Evolutionary conservation across 2,329 filamentous ascomycete species (phyloP), one percentile per base, ranked within the genome.

Genomic region (Lasiodiplodia hormozganensis): DNA sequence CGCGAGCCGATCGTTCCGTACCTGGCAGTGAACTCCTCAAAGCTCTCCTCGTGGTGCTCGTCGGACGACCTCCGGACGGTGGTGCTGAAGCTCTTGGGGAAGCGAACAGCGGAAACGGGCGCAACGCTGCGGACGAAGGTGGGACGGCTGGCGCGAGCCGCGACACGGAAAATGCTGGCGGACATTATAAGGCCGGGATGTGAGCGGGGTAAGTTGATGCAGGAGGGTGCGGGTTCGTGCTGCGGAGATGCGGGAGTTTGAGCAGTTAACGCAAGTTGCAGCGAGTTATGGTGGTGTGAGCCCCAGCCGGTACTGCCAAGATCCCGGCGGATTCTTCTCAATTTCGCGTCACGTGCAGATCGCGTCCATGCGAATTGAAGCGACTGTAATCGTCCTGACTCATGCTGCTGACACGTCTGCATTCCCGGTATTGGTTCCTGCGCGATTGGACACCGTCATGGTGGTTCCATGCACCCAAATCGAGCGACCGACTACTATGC

Each of bases 11-110:
- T 68, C 66, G 47, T 25, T 71, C 74, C 85, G 75, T 92, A 99
- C 96, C 96, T 94, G 77, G 94, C 92, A 84, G 92, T 94, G 85
- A 99, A 99, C 86, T 98, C 94, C 87, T 99, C 96, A 77, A 97
- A 99, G 78, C 92, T 97, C 90, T 99, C 96, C 84, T 99, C 96
- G 79, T 90, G 88, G 83, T 97, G 92, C 72, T 87, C 84, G 70
- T 73, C 77, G 71, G 65, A 62, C 25, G 69, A 77, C 76, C 66
- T 76, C 71, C 74, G 74, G 67, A 78, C 84, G 74, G 82, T 83
- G 76, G 85, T 86, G 75, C 86, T 86, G 76, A 88, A 85, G 72
- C 76, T 62, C 67, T 74, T 72, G 68, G 47, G 28, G 62, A 66
- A 47, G 67, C 68, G 68, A 31, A 64, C 66, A 67, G 66, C 69